Conservation (phyloP, 805 yeast genomes). For the Zygosaccharomyces lentus region DNA sequence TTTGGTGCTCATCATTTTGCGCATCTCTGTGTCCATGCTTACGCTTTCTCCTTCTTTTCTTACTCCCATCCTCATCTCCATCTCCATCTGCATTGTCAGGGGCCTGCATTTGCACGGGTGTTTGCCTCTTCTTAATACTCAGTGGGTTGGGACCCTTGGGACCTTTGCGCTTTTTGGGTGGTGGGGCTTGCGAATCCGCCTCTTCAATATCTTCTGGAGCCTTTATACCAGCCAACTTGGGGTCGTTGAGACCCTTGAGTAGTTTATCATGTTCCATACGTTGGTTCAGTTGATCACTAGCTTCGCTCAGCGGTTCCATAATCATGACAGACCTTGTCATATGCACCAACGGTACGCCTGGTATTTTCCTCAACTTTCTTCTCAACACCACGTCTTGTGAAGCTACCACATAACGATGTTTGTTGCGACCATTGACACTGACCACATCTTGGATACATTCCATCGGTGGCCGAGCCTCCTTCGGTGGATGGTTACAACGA, state of each 20-base stretch:
- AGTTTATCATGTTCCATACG: conserved; percentile 63
- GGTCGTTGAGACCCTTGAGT: conserved; percentile 72
- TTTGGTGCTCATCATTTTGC: not conserved
- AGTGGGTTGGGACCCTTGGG: conserved; percentile 87
- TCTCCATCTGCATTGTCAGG: not conserved
- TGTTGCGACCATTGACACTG: conserved; percentile 67
- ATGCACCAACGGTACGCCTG: conserved; percentile 87
- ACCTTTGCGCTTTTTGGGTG: conserved; percentile 51
- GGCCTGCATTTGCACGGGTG: not conserved
- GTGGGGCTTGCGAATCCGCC: conserved; percentile 3
- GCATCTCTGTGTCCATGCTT: conserved; percentile 10
- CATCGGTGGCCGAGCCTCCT: conserved; percentile 55
- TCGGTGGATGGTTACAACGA: conserved; percentile 79
- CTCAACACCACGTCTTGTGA: conserved; percentile 73
- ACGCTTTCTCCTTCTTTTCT: conserved; percentile 25
- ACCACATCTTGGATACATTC: conserved; percentile 77
- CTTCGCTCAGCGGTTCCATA: conserved; percentile 86
- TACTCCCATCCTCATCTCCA: conserved; percentile 7
- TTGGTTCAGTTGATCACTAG: conserved; percentile 50
- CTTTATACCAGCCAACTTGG: conserved; percentile 45
- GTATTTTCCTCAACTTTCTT: conserved; percentile 61
- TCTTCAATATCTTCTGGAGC: conserved; percentile 19
- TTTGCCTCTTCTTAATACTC: conserved; percentile 74
- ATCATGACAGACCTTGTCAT: conserved; percentile 91
- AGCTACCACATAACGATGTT: conserved; percentile 87